These are phyloP conservation scores for Suhomyces maxii DNA, from an alignment of 1,139 yeast species.

Conservation along the genomic window DNA sequence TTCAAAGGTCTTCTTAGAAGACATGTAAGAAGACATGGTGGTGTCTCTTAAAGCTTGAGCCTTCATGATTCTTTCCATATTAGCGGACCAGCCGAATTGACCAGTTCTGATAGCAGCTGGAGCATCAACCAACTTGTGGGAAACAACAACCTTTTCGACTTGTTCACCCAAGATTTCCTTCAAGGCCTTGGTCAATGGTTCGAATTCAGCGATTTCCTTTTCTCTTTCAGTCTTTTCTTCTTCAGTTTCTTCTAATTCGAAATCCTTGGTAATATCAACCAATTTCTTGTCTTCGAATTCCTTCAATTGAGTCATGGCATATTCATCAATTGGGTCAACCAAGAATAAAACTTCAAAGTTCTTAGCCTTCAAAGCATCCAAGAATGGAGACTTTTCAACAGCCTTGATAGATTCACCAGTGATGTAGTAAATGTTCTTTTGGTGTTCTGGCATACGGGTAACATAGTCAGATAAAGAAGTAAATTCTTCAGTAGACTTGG, in stretches of 20 bases:
- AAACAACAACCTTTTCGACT: conserved; percentile 98
- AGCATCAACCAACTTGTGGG: conserved; percentile 95
- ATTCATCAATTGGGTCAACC: conserved; percentile 99
- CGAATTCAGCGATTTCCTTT: conserved; percentile 87
- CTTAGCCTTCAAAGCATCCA: conserved; percentile 98
- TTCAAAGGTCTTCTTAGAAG: conserved; percentile 98
- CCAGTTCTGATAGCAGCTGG: conserved; percentile 99
- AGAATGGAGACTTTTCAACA: conserved; percentile 98
- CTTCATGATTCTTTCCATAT: conserved; percentile 99
- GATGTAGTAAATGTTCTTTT: conserved; percentile 98
- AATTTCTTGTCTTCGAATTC: conserved; percentile 99
- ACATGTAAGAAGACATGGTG: conserved; percentile 98
- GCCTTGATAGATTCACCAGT: conserved; percentile 99
- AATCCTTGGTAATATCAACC: conserved; percentile 98
- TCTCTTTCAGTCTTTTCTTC: conserved; percentile 96
- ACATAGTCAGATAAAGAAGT: conserved; percentile 96
- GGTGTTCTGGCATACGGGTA: conserved; percentile 99
- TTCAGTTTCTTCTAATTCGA: conserved; percentile 97
- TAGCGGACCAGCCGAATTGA: conserved; percentile 99
- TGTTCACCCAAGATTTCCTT: conserved; percentile 97
- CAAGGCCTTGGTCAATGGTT: conserved; percentile 90
- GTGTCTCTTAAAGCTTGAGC: conserved; percentile 99
- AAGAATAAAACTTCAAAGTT: conserved; percentile 96
- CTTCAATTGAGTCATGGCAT: conserved; percentile 98
- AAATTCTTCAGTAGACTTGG: conserved; percentile 90